Evolutionary conservation across 2,329 filamentous ascomycete species (phyloP), one percentile per base, ranked within the genome.

Genomic region (Trichoderma sp.): DNA sequence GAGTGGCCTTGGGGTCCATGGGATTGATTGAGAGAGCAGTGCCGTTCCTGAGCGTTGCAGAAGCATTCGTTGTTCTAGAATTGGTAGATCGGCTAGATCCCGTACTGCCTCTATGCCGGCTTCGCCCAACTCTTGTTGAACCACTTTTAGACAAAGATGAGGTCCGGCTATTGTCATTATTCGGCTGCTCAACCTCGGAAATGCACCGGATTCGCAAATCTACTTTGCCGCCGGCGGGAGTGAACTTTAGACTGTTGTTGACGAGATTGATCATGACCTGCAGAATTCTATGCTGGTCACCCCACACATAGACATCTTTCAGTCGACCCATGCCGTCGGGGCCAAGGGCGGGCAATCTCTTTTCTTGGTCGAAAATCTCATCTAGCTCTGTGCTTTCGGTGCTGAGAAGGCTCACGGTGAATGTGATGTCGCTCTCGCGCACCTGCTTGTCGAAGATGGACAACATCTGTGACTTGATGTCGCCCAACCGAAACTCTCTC

Each of bases 221-320:
- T 3, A 98, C 93, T 34, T 86, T 91, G 8, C 94, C 94, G 1
- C 90, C 90, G 7, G 89, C 81, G 0, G 93, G 92, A 0, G 95
- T 97, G 78, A 98, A 97, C 79, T 98, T 98, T 57, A 97, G 83
- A 79, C 92, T 93, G 82, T 98, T 98, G 81, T 92, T 95, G 61
- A 97, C 93, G 36, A 98, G 85, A 78, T 97, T 97, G 84, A 97
- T 97, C 61, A 97, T 89, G n/a, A 97, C 92, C 79, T 97, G 95
- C 30, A 97, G 83, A 51, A 97, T 96, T 58, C 95, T 87, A 78
- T 97, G 94, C 75, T 96, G 92, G 76, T 98, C 95, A n/a, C 95
- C 95, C 90, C 93, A 96, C 1, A 98, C 84, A 65, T 92, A 91
- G 91, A 97, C 95, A 74, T 97, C 93, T 78, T 92, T 93, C 28